These are phyloP conservation scores for Spathaspora passalidarum DNA, from an alignment of 805 yeast species.

Conservation along the genomic window DNA sequence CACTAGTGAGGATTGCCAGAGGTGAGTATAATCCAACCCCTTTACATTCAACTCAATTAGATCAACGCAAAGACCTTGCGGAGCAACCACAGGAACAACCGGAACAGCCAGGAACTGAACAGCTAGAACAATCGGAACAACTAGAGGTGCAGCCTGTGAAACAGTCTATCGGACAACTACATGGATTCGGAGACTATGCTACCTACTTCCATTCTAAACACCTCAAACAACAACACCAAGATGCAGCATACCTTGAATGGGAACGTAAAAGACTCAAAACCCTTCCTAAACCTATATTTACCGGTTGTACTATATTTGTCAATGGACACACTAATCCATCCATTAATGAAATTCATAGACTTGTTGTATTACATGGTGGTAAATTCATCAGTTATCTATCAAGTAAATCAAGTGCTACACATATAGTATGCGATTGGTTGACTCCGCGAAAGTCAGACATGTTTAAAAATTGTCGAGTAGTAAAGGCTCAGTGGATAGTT, in stretches of 20 bases:
- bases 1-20: slow-evolving; percentile 7
- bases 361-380: slow-evolving; percentile 81
- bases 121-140: no score
- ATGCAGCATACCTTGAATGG: slow-evolving; percentile 49
- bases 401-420: slow-evolving; percentile 75
- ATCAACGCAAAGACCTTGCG: neutral
- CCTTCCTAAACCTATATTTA: slow-evolving; percentile 44
- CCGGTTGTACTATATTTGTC: slow-evolving; percentile 67
- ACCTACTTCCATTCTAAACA: slow-evolving; percentile 62
- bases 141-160: no score
- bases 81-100: neutral
- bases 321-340: slow-evolving; percentile 88
- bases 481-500: slow-evolving; percentile 76
- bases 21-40: neutral
- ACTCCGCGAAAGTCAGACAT: slow-evolving; percentile 74
- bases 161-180: slow-evolving; percentile 31
- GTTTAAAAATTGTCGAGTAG: slow-evolving; percentile 69
- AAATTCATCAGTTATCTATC: slow-evolving; percentile 62
- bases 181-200: slow-evolving; percentile 64
- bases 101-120: no score
- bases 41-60: slow-evolving; percentile 5
- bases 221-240: slow-evolving; percentile 58
- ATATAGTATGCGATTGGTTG: slow-evolving; percentile 73
- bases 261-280: slow-evolving; percentile 31
- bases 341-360: slow-evolving; percentile 63